Evolutionary conservation across 345 rosid species (phyloP).

Genomic region (Aquilaria sinensis): DNA sequence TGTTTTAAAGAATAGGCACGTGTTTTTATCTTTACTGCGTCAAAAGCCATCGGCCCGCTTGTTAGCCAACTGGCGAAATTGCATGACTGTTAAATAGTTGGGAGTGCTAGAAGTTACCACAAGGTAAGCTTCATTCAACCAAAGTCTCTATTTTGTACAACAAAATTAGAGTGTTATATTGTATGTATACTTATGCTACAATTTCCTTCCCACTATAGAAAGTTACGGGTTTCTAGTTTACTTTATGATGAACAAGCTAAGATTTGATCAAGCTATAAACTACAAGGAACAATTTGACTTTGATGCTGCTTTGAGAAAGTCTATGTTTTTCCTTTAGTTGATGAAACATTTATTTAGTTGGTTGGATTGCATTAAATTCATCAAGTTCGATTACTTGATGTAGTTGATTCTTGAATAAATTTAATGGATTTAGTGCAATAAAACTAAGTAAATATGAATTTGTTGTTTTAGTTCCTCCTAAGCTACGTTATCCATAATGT

Average conservation of each 20-base stretch:
- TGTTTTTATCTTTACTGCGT: slow-evolving; percentile 65
- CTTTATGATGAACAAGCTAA: slow-evolving; percentile 46
- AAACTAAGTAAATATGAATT: too few relatives aligned
- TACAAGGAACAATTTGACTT: slow-evolving; percentile 56
- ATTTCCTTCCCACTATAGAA: too few relatives aligned
- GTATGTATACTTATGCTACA: too few relatives aligned
- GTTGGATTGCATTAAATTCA: background rate
- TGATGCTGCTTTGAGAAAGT: slow-evolving; percentile 60
- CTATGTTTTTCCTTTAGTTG: slow-evolving; percentile 1
- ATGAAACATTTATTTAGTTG: background rate
- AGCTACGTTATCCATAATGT: too few relatives aligned
- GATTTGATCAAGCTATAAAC: slow-evolving; percentile 75
- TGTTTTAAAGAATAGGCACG: slow-evolving; percentile 45
- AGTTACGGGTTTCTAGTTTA: slow-evolving; percentile 37
- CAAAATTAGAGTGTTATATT: background rate
- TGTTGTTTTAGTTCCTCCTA: too few relatives aligned
- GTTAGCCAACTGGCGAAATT: slow-evolving; percentile 74
- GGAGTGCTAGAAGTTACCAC: slow-evolving; percentile 51
- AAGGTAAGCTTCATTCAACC: slow-evolving; percentile 29
- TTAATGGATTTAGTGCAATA: too few relatives aligned
- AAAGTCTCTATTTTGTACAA: background rate
- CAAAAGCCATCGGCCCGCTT: slow-evolving; percentile 75
- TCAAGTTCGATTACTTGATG: too few relatives aligned
- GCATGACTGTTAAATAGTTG: slow-evolving; percentile 68
- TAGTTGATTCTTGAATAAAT: too few relatives aligned